phyloP scores from a whole-genome alignment of 805 yeast genomes.

The Candida quercuum region DNA sequence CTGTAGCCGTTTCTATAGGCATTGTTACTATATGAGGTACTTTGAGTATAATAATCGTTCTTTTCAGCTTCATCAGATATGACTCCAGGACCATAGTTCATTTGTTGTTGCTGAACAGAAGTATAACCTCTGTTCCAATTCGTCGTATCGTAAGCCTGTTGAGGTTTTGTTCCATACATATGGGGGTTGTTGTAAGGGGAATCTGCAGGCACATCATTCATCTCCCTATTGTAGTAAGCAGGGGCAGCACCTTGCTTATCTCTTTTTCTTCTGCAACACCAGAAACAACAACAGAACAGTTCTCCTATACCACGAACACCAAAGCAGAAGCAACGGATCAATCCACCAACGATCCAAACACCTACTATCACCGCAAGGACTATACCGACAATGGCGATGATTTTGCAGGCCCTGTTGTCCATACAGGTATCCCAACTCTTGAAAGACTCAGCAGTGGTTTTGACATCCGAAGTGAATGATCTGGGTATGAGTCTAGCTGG shows the following conservation, averaged over 20 bases:
- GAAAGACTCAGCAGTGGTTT: constrained; percentile 41
- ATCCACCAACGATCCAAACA: constrained; percentile 50
- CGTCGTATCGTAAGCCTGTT: constrained; percentile 2
- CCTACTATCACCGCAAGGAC: constrained; percentile 48
- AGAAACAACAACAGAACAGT: constrained; percentile 50
- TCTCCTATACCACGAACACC: constrained; percentile 47
- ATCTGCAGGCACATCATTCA: constrained; percentile 6
- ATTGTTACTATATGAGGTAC: not conserved
- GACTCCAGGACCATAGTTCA: constrained; percentile 14
- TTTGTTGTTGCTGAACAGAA: constrained; percentile 5
- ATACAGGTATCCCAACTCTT: constrained; percentile 73
- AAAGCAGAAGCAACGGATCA: constrained; percentile 52
- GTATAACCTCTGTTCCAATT: constrained; percentile 3
- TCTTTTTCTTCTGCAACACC: constrained; percentile 18
- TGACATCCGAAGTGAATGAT: constrained; percentile 14
- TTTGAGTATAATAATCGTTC: not conserved
- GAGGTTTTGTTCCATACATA: constrained; percentile 16
- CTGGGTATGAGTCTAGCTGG: constrained; percentile 2
- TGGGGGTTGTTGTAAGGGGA: constrained; percentile 14
- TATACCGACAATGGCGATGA: constrained; percentile 70
- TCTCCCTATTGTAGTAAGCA: constrained; percentile 2
- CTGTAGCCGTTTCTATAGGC: constrained; percentile 1
- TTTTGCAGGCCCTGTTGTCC: constrained; percentile 71
- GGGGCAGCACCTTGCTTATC: not conserved
- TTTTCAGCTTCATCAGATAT: constrained; percentile 10